phyloP scores from a whole-genome alignment of 805 yeast species.

The Schizosaccharomyces cryophilus region DNA sequence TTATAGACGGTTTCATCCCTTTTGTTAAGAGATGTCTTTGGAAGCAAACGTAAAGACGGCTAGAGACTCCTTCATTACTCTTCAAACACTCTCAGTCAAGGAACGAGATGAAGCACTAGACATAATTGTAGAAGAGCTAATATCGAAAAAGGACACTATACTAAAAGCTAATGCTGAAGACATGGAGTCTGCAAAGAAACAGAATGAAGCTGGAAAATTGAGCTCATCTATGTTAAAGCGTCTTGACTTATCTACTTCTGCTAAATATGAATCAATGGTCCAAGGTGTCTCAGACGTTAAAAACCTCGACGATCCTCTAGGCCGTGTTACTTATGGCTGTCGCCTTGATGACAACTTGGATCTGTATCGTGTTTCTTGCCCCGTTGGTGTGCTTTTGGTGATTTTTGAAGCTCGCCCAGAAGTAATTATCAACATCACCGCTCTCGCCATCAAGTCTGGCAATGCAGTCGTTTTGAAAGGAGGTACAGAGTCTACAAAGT shows the following conservation, averaged over 20 bases:
- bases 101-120: conserved; percentile 50
- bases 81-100: conserved; percentile 53
- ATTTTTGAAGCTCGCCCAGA: conserved; percentile 95
- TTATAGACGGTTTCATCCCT: not conserved
- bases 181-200: conserved; percentile 28
- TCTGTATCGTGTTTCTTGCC: conserved; percentile 64
- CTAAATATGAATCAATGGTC: conserved; percentile 78
- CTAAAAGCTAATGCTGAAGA: conserved; percentile 53
- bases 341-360: conserved; percentile 76
- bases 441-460: conserved; percentile 68
- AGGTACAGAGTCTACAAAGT: conserved; percentile 74
- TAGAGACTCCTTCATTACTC: conserved; percentile 53
- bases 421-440: conserved; percentile 91
- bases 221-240: conserved; percentile 57
- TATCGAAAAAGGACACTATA: conserved; percentile 32
- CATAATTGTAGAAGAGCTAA: conserved; percentile 46
- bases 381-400: conserved; percentile 78
- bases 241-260: conserved; percentile 56
- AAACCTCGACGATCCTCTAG: conserved; percentile 69
- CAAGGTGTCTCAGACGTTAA: conserved; percentile 89
- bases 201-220: conserved; percentile 15
- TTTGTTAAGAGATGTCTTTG: not conserved
- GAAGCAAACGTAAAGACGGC: conserved; percentile 62
- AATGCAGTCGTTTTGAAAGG: conserved; percentile 89
- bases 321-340: conserved; percentile 61